Conservation (phyloP, 192 early-diverging fungal species). For the Diversispora epigaea region DNA sequence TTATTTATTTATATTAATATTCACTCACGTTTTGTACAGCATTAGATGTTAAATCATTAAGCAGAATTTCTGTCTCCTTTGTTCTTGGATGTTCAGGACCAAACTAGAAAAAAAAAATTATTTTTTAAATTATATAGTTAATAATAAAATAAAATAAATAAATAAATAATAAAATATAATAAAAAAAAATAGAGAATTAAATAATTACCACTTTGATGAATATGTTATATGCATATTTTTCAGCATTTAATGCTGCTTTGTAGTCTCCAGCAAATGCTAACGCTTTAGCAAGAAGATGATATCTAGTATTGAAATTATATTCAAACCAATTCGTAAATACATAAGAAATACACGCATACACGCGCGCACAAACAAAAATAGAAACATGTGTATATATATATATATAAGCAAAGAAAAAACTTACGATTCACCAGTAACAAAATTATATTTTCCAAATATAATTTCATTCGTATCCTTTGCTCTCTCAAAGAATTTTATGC, state of each 20-base stretch:
- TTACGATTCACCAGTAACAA: conserved; percentile 60
- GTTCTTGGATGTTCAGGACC: conserved; percentile 74
- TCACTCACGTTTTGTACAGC: conserved; percentile 52
- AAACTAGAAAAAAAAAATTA: conserved; percentile 39
- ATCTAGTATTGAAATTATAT: conserved; percentile 26
- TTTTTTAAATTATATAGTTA: neutral
- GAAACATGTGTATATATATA: neutral
- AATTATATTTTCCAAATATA: conserved; percentile 69
- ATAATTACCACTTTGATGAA: conserved; percentile 52
- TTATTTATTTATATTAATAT: neutral
- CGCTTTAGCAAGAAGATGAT: conserved; percentile 79
- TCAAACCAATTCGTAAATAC: too few relatives aligned
- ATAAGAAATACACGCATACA: neutral
- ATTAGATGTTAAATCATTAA: conserved; percentile 65
- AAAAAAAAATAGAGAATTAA: neutral
- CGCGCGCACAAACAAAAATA: neutral
- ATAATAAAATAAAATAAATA: neutral
- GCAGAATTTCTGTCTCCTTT: conserved; percentile 65
- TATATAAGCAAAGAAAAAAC: neutral
- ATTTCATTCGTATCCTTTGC: conserved; percentile 65
- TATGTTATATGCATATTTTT: conserved; percentile 66
- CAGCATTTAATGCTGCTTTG: conserved; percentile 68
- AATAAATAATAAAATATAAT: neutral
- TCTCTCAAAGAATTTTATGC: conserved; percentile 70
- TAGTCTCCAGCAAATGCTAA: conserved; percentile 71